Evolutionary conservation across 108 stramenopile species (phyloP), one percentile per base, ranked within the genome.

Genomic region (Schizochytrium sp.): DNA sequence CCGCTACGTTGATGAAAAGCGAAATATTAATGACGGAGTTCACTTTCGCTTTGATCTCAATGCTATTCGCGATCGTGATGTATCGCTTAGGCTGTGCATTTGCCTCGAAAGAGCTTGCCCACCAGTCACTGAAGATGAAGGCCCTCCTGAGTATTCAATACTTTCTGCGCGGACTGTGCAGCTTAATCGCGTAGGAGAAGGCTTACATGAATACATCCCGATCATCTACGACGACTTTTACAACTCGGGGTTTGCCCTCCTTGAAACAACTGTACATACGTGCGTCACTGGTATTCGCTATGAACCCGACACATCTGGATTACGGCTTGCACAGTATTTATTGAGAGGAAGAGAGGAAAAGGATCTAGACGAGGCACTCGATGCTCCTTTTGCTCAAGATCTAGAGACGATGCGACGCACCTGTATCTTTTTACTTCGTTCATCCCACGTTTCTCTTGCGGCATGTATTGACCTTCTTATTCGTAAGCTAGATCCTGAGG

Each of bases 21-120:
- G 76, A 5, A n/a, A 55, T 5, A 17, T 83, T 40, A 83, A 83
- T 55, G 76, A 83, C 2, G 76, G 76, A 7, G 76, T 83, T 10
- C 76, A 83, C 53, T 83, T 83, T 83, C 76, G 76, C 53, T n/a
- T 83, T 28, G 76, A 83, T 47, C 4, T 83, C 15, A 53, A 83
- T 2, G 76, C 76, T 17, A 47, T 83, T 40, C 0, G 2, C 38
- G 76, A 83, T 13, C 5, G 53, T 55, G 53, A 83, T 38, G 47
- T 83, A 10, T n/a, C 76, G 45, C 28, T 83, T 13, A 10, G 76
- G 55, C 28, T 83, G 5, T 55, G 47, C 50, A 55, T 83, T 55
- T 49, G 50, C 76, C 76, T 83, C 28, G 76, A 83, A 42, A 47
- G 76, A n/a, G 76, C 76, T 13, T 5, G 2, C 1, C 49, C 38